These are phyloP conservation scores for Catunica adiposa DNA, from an alignment of 2,329 filamentous ascomycete genomes.

Conservation along the genomic window DNA sequence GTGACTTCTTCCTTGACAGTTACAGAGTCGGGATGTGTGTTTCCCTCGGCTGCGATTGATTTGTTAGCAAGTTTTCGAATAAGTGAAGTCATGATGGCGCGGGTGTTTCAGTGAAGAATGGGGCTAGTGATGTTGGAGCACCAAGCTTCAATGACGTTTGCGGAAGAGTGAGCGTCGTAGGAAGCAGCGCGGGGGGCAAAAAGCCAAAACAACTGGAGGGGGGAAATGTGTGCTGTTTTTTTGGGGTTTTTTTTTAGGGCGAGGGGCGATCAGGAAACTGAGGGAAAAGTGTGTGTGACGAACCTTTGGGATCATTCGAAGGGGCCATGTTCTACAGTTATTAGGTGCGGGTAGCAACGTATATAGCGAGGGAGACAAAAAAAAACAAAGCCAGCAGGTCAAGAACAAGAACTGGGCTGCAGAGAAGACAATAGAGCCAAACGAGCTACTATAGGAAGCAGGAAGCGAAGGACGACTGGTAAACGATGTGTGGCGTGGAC, in stretches of 20 bases:
- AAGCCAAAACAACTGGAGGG: neutral
- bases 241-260: no score
- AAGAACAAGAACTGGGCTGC: neutral
- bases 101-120: no score
- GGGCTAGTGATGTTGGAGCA: no score
- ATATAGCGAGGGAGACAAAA: neutral
- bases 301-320: conserved; percentile 7
- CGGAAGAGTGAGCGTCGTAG: no score
- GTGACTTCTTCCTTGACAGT: conserved; percentile 8
- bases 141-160: no score
- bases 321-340: conserved; percentile 10
- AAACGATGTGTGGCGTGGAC: neutral
- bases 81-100: neutral
- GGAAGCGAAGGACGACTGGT: neutral
- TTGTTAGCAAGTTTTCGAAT: neutral
- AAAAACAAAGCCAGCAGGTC: neutral
- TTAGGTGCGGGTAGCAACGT: neutral
- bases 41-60: neutral
- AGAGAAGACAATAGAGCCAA: neutral
- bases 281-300: neutral
- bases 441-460: neutral
- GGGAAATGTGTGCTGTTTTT: no score
- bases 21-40: conserved; percentile 4
- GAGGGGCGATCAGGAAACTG: no score
- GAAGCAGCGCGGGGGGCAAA: neutral